phyloP scores from a whole-genome alignment of 495 filamentous ascomycete species.

The Penicillium malachiteum region DNA sequence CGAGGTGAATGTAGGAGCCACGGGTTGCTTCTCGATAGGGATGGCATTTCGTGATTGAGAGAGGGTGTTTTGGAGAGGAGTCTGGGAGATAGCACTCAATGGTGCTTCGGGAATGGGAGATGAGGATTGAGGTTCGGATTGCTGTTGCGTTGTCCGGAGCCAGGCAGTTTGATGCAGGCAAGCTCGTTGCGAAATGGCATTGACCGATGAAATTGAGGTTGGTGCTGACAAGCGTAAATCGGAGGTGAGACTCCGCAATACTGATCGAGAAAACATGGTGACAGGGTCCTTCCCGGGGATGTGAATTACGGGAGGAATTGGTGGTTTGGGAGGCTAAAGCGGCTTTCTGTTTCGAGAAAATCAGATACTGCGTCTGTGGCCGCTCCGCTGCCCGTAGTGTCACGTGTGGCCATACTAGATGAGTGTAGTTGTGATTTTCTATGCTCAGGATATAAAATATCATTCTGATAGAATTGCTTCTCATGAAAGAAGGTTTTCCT shows the following conservation, averaged over 20 bases:
- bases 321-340: slow-evolving; percentile 13
- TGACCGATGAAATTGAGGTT: slow-evolving; percentile 29
- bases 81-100: slow-evolving; percentile 27
- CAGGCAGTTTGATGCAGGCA: slow-evolving; percentile 27
- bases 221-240: slow-evolving; percentile 35
- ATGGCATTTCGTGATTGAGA: slow-evolving; percentile 21
- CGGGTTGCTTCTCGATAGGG: slow-evolving; percentile 34
- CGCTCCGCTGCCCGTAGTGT: slow-evolving; percentile 27
- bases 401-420: slow-evolving; percentile 18
- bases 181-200: slow-evolving; percentile 32
- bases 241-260: slow-evolving; percentile 35
- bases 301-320: slow-evolving; percentile 14
- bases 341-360: slow-evolving; percentile 32
- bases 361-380: slow-evolving; percentile 28
- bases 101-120: slow-evolving; percentile 28
- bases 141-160: slow-evolving; percentile 22
- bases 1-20: slow-evolving; percentile 34
- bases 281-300: slow-evolving; percentile 8
- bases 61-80: slow-evolving; percentile 11
- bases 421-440: not conserved
- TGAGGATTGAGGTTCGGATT: slow-evolving; percentile 17
- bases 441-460: not conserved
- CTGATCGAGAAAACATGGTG: slow-evolving; percentile 45
- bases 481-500: too few relatives aligned
- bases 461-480: too few relatives aligned